These are phyloP conservation scores for Cicer judaicum DNA, from an alignment of 306 rosid species.

Conservation along the genomic window DNA sequence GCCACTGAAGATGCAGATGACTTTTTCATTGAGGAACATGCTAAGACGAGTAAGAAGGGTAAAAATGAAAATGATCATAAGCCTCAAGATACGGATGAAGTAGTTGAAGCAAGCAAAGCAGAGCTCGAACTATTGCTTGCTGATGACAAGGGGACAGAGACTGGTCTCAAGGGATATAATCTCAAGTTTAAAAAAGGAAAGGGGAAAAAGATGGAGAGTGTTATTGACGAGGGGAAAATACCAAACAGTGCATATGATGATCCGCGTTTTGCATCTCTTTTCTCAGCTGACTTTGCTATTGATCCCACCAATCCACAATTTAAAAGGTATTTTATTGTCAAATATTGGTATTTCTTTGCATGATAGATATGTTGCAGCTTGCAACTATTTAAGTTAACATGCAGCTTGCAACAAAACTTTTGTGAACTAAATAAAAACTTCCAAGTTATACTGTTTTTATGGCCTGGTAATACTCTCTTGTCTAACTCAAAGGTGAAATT, in stretches of 20 bases:
- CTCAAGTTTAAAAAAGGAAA: conserved; percentile 66
- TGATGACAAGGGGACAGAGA: conserved; percentile 68
- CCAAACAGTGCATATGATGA: conserved; percentile 67
- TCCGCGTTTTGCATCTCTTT: conserved; percentile 78
- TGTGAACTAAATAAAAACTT: neutral
- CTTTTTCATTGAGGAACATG: conserved; percentile 79
- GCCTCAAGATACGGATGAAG: conserved; percentile 47
- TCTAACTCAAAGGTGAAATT: conserved; percentile 25
- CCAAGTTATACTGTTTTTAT: neutral
- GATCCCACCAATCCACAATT: conserved; percentile 93
- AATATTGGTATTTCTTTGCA: conserved; percentile 3
- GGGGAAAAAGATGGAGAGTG: conserved; percentile 65
- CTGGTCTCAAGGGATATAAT: conserved; percentile 72
- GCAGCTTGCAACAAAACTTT: conserved; percentile 11
- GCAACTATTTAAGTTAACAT: conserved; percentile 5
- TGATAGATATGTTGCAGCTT: neutral
- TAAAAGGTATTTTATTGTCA: conserved; percentile 67
- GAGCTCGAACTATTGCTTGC: conserved; percentile 96
- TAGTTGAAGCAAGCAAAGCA: conserved; percentile 66
- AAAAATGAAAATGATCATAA: conserved; percentile 46
- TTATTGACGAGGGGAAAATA: conserved; percentile 66
- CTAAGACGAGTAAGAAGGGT: conserved; percentile 58
- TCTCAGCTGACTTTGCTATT: conserved; percentile 62
- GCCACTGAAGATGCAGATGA: conserved; percentile 66
- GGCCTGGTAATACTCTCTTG: neutral